Percentiles rank a stretch among this genome's conserved stretches.
Evolutionary conservation across 805 yeast species (phyloP).

Genomic region (Yamadazyma philogaea): DNA sequence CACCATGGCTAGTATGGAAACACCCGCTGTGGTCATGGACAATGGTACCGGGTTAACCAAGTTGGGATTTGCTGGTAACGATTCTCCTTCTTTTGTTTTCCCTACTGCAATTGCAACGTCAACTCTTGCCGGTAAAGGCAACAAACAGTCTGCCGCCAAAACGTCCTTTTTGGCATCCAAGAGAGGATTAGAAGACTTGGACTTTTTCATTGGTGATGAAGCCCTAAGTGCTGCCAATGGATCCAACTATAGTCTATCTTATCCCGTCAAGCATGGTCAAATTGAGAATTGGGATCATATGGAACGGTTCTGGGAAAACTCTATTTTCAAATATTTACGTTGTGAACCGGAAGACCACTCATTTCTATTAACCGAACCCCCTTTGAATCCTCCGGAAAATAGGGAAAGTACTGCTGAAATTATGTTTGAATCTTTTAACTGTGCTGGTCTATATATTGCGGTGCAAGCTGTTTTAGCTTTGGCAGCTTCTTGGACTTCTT

Average conservation of each 20-base stretch:
- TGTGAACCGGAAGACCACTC: conserved; percentile 99
- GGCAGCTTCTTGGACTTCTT: conserved; percentile 98
- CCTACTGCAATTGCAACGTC: conserved; percentile 96
- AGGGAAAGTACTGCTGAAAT: conserved; percentile 98
- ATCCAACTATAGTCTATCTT: conserved; percentile 78
- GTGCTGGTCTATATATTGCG: conserved; percentile 97
- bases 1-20: conserved; percentile 60
- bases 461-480: conserved; percentile 98
- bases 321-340: conserved; percentile 91
- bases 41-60: conserved; percentile 98
- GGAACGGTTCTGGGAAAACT: conserved; percentile 98
- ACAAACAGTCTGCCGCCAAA: conserved; percentile 41
- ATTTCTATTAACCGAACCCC: conserved; percentile 95
- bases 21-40: conserved; percentile 97
- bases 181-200: conserved; percentile 90
- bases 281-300: conserved; percentile 99
- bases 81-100: conserved; percentile 93
- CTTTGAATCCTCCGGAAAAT: conserved; percentile 98
- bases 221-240: conserved; percentile 91
- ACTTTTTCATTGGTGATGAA: conserved; percentile 93
- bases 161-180: conserved; percentile 47
- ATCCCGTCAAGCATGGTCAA: conserved; percentile 97
- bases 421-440: conserved; percentile 97
- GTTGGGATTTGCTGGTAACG: conserved; percentile 97
- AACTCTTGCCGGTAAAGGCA: conserved; percentile 39